Base-by-base conservation (phyloP, 2,329 filamentous ascomycete genomes). In the Penicillium oxalicum region DNA sequence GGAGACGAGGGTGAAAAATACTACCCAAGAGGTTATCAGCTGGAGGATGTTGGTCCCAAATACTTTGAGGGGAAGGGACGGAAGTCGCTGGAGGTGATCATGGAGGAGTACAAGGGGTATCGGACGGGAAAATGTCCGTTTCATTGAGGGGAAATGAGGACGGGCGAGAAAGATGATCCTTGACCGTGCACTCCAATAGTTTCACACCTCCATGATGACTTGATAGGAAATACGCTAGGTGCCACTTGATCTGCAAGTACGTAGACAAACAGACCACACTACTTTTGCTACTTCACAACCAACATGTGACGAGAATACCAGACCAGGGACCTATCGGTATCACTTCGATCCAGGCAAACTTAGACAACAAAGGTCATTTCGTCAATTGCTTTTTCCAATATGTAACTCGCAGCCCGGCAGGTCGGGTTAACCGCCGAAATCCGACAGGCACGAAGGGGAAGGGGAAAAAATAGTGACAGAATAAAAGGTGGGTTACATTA, bases 41-140 rank as follows among this genome's bases (percentile, higher is more conserved):
- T 74, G 39, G 70, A 76, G 18, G 81, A 88, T 42, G 64, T 88
- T 13, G 86, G 86, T 0, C 87, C 86, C 0, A 70, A 65, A 45
- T 72, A 69, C 41, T 75, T 79, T 45, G 70, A 73, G 45, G 77
- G 77, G 1, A 74, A 74, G 54, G 82, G 82, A 0, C 47, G 63
- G 28, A 55, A 61, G 41, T 37, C 51, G 5, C 41, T 65, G 43
- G 54, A 61, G 18, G 49, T 61, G 33, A 57, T 47, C 4, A 49
- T 63, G n/a, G 72, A 76, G 18, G 74, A 80, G 54, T 68, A 74
- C 50, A 72, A 72, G 18, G 63, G 51, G 9, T 70, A 67, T 38
- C 63, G 74, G 49, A 70, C 66, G 1, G 68, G 68, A 0, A 72
- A 73, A 2, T 81, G 78, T 62, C 78, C 78, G 0, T 81, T 77